Conservation (phyloP, 306 rosid genomes). For the Fragaria iinumae region DNA sequence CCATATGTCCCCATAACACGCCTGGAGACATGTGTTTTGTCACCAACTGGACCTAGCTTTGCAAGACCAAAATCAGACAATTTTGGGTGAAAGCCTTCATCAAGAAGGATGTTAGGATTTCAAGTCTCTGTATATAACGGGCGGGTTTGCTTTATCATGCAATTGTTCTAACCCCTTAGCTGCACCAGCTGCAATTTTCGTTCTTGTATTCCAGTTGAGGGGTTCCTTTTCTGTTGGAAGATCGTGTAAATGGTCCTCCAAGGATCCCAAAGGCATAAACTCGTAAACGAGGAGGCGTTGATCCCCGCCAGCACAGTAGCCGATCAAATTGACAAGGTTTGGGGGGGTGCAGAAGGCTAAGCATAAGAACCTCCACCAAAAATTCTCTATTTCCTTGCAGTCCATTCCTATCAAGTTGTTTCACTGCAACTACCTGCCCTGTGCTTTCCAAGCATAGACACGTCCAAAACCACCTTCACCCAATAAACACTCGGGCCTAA, state of each 20-base stretch:
- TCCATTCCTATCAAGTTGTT: conserved; percentile 75
- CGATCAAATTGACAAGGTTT: conserved; percentile 93
- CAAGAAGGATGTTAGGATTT: conserved; percentile 79
- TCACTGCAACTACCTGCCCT: conserved; percentile 91
- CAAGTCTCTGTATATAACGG: conserved; percentile 76
- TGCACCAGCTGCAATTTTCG: conserved; percentile 78
- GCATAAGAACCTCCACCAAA: conserved; percentile 99
- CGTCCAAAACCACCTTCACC: conserved; percentile 99
- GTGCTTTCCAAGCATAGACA: conserved; percentile 86
- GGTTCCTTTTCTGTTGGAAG: conserved; percentile 57
- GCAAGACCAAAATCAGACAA: conserved; percentile 87
- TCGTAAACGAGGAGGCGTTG: conserved; percentile 85
- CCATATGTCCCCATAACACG: conserved; percentile 85
- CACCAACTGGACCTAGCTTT: conserved; percentile 74
- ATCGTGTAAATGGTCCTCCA: conserved; percentile 99
- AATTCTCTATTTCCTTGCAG: conserved; percentile 84
- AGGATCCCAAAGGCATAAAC: conserved; percentile 95
- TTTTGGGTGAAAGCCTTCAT: conserved; percentile 67
- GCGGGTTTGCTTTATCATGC: conserved; percentile 66
- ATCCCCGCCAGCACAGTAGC: conserved; percentile 86
- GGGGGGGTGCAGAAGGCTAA: conserved; percentile 96
- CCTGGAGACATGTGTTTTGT: conserved; percentile 73
- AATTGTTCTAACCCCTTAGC: conserved; percentile 86
- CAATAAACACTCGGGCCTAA: conserved; percentile 73
- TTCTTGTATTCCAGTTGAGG: conserved; percentile 85